phyloP scores from a whole-genome alignment of 2,329 filamentous ascomycete species.

The Hypoxylon rubiginosum region DNA sequence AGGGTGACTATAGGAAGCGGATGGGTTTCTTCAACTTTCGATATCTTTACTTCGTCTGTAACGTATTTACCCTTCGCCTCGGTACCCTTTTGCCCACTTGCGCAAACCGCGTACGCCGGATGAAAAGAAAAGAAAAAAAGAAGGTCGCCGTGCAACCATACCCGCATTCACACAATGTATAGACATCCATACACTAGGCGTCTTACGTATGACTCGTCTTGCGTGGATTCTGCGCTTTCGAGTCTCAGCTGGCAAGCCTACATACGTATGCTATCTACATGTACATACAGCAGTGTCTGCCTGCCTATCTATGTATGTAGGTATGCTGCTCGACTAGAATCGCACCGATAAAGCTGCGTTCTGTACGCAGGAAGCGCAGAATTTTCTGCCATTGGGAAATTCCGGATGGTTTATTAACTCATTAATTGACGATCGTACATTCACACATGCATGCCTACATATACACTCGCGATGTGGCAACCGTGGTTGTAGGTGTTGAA shows the following conservation, averaged over 20 bases:
- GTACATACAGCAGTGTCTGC: neutral
- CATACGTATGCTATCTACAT: constrained; percentile 2
- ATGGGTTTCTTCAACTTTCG: constrained; percentile 10
- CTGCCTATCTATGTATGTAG: constrained; percentile 8
- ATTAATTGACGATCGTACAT: constrained; percentile 39
- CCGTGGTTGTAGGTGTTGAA: constrained; percentile 42
- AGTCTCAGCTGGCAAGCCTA: constrained; percentile 30
- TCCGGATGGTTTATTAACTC: constrained; percentile 31
- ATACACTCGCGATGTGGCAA: constrained; percentile 40
- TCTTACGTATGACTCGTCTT: constrained; percentile 38
- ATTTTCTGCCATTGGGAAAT: constrained; percentile 34
- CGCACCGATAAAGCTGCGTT: constrained; percentile 3
- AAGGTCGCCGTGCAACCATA: constrained; percentile 34
- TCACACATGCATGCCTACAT: neutral
- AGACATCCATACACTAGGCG: constrained; percentile 21
- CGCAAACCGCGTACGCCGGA: constrained; percentile 27
- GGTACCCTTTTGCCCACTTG: constrained; percentile 28
- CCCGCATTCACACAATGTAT: constrained; percentile 33
- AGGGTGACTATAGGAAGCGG: constrained; percentile 19
- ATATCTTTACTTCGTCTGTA: constrained; percentile 3
- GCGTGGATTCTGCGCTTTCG: constrained; percentile 16
- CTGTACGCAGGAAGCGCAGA: constrained; percentile 13
- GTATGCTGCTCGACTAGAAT: constrained; percentile 26
- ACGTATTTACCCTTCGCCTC: constrained; percentile 21
- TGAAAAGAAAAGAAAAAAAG: constrained; percentile 9